Base-by-base conservation (phyloP, 805 yeast genomes). In the Hanseniaspora jakobsenii region DNA sequence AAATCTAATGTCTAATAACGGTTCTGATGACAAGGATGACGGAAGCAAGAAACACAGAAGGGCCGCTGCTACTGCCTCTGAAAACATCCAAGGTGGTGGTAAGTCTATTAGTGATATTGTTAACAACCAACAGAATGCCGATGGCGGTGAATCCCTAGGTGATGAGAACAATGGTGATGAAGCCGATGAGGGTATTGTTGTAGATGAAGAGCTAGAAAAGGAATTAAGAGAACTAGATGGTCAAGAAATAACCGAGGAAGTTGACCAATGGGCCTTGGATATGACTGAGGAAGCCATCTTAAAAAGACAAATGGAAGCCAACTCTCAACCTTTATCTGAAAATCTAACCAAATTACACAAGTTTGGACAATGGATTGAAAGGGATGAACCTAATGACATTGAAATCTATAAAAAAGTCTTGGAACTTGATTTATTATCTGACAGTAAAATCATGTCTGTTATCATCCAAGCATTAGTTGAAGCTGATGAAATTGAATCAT, bases 221-320 rank as follows among this genome's bases (percentile, higher is more conserved):
- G 39, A 41, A 4, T 12, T 41, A 13, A 10, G 73, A 70, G 31
- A 41, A 7, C 67, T 82, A 48, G 73, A 73, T 39, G 73, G 75
- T 48, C 77, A 73, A 49, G 70, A 65, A 38, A 81, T 82, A 44
- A n/a, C n/a, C n/a, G 78, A 78, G 51, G 95, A 86, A 59, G 38
- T 23, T 16, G 96, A 83, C 53, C 94, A 84, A 53, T 89, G 97
- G 97, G 85, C 95, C 16, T 95, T 87, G 34, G 98, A 89, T 63
- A 84, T 87, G 74, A 82, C 94, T 38, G 91, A 83, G 62, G 97
- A 86, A 66, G 97, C 97, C 48, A 84, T 89, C 52, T 78, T 81
- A 59, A 85, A 82, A 36, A 82, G 98, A 66, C 95, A 94, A 36
- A 67, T 76, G 55, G 94, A 83, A 61, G 66, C 74, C 48, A 55